Evolutionary conservation across 2,329 filamentous ascomycete genomes (phyloP).

Genomic region (Emydomyces testavorans): DNA sequence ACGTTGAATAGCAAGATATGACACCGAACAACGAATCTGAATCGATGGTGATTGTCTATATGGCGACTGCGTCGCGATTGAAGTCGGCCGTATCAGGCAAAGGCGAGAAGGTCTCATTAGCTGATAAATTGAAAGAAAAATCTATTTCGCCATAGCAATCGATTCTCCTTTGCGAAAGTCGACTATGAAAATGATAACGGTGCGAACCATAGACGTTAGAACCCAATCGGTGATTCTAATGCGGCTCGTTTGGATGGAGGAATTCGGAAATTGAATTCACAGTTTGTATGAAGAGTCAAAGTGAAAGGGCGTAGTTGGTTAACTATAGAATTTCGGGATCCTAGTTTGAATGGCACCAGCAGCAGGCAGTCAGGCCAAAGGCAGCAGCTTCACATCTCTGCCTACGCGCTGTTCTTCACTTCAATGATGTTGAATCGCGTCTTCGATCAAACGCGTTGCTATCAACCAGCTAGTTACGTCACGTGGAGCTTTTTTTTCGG

Average conservation of each 20-base stretch:
- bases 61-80: background rate
- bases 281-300: no score
- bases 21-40: background rate
- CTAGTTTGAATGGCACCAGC: no score
- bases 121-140: background rate
- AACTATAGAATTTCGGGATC: no score
- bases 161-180: background rate
- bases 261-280: no score
- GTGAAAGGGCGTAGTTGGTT: no score
- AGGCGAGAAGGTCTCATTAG: background rate
- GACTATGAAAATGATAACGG: no score
- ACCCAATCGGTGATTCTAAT: no score
- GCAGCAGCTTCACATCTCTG: background rate
- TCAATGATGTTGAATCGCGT: no score
- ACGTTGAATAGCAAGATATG: background rate
- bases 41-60: background rate
- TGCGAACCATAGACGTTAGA: no score
- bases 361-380: background rate
- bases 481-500: no score
- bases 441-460: background rate
- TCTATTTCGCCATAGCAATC: background rate
- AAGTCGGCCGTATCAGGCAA: background rate
- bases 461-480: background rate
- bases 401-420: background rate
- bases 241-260: no score